These are phyloP conservation scores for Beta corolliflora DNA, from an alignment of 179 eudicot genomes.

Conservation along the genomic window DNA sequence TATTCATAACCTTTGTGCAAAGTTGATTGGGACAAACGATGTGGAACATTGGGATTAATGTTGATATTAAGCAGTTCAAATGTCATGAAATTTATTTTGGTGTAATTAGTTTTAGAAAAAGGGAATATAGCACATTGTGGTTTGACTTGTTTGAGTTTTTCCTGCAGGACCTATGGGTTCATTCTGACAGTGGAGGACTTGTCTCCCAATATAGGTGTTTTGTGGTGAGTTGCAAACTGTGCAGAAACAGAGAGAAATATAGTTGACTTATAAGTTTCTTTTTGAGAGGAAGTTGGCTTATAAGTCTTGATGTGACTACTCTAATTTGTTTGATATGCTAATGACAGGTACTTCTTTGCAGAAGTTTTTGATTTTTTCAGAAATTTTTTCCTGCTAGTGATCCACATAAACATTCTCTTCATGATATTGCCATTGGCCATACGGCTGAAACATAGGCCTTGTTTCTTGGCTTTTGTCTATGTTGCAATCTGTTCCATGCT, in stretches of 20 bases:
- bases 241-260: not conserved
- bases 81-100: not conserved
- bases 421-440: constrained; percentile 91
- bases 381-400: constrained; percentile 82
- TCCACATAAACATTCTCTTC: constrained; percentile 86
- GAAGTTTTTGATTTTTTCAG: constrained; percentile 97
- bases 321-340: constrained; percentile 21
- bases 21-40: not conserved
- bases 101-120: not conserved
- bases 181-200: constrained; percentile 86
- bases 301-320: not conserved
- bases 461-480: constrained; percentile 85
- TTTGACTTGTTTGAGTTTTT: constrained; percentile 13
- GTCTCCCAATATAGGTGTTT: constrained; percentile 90
- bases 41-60: not conserved
- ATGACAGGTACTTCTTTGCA: constrained; percentile 97
- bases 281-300: too few relatives aligned
- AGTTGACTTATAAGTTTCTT: not conserved
- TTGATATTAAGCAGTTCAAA: not conserved
- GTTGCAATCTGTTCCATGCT: constrained; percentile 87
- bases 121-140: not conserved
- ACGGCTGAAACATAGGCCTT: constrained; percentile 85
- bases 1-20: not conserved
- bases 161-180: constrained; percentile 89
- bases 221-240: constrained; percentile 60